Percentiles rank a stretch among this genome's conserved stretches.
These are phyloP conservation scores for Trypanosoma lewisi DNA, from an alignment of 208 protist genomes.

Conservation along the genomic window DNA sequence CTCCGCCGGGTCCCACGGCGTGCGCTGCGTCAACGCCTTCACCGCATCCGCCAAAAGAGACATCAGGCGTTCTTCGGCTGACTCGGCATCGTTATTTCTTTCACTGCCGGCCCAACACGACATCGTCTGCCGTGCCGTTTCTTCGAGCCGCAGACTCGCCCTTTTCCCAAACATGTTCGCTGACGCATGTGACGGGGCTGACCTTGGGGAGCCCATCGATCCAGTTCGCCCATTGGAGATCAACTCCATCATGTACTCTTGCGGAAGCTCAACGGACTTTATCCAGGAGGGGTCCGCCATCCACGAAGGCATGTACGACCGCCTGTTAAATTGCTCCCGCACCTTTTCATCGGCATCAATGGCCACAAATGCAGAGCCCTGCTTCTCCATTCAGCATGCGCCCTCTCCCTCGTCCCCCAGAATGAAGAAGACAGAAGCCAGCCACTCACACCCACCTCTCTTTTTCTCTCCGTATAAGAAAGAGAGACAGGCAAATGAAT, in stretches of 20 bases:
- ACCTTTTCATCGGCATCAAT: not conserved
- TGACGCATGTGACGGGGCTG: not conserved
- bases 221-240: not conserved
- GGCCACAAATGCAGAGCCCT: constrained; percentile 8
- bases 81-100: not conserved
- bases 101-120: not conserved
- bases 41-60: constrained; percentile 8
- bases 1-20: constrained; percentile 17
- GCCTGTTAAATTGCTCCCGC: not conserved
- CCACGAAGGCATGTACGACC: constrained; percentile 20
- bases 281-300: constrained; percentile 9
- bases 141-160: not conserved
- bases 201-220: not conserved
- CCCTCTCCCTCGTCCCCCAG: too few species aligned
- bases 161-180: too few species aligned
- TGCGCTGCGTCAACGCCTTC: constrained; percentile 11
- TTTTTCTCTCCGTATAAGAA: not conserved
- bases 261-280: constrained; percentile 8
- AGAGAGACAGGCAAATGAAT: constrained; percentile 2
- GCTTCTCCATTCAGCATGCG: constrained; percentile 6
- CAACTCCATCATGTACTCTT: constrained; percentile 13
- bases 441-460: too few species aligned
- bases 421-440: too few species aligned
- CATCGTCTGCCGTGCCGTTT: constrained; percentile 4
- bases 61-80: not conserved